Base-by-base conservation (phyloP, 2,329 filamentous ascomycete species). In the Magnaporthiopsis rhizophila region DNA sequence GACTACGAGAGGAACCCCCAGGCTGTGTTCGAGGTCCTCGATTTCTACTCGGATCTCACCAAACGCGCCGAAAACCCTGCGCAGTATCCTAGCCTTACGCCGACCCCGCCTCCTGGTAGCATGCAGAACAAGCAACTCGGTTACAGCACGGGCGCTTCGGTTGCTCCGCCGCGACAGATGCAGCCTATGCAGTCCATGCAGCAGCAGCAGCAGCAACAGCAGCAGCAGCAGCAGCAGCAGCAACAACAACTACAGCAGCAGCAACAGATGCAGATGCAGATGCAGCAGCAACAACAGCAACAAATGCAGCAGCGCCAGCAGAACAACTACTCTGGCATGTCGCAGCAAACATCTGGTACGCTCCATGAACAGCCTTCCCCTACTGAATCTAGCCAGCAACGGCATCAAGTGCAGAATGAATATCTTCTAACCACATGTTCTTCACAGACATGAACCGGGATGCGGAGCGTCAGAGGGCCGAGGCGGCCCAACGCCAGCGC, bases 1-100 rank as follows among this genome's bases (percentile, higher is more conserved):
- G 95, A 99, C 75, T 98, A 98, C 77, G 92, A 96, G 78, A 93
- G 95, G 73, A 97, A 99, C 72, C 95, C 95, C 6, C 89, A 94
- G 79, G 92, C 87, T 65, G 89, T 87, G 32, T 88, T 92, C 64
- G 90, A 94, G 73, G 90, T 92, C 59, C 80, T 94, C 24, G 89
- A 93, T 74, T 94, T 94, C 77, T 94, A 93, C 77, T 91, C 90
- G 1, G 90, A 92, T 75, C 89, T 93, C 61, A 89, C 89, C 67
- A 92, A 92, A 79, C 82, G 89, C 67, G 83, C 85, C 62, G 87
- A 92, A 65, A 87, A 92, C 72, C 88, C 88, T 12, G 82, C 85
- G 68, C 83, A 85, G 70, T 92, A 88, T 72, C 78, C 88, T 32
- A 88, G 84, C 71, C 79, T 89, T 63, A 88, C 86, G 0, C 87